A percentile compares a stretch with the other conserved stretches of the same genome.
These are phyloP conservation scores for Saccharomycopsis olivae DNA, from an alignment of 805 yeast species.

Conservation along the genomic window DNA sequence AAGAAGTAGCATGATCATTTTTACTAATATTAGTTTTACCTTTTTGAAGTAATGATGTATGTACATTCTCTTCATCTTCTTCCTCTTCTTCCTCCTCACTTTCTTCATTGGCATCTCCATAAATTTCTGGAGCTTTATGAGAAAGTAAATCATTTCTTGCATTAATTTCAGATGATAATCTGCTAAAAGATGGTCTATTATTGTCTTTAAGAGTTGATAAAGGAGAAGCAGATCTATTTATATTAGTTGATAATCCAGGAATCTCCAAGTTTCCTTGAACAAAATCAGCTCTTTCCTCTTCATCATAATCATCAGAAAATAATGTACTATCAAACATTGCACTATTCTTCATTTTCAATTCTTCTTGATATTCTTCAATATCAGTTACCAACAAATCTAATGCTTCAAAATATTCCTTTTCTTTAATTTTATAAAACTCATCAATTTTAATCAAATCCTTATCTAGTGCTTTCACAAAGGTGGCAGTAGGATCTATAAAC, in stretches of 20 bases:
- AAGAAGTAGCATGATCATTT: not conserved
- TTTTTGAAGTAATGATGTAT: not conserved
- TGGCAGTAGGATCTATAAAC: conserved; percentile 25
- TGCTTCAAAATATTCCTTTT: conserved; percentile 40
- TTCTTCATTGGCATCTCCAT: conserved; percentile 15
- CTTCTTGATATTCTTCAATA: conserved; percentile 36
- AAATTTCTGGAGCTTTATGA: conserved; percentile 15
- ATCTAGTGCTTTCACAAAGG: conserved; percentile 66
- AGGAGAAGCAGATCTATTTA: not conserved
- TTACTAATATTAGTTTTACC: not conserved
- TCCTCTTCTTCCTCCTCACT: conserved; percentile 16
- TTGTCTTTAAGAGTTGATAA: not conserved
- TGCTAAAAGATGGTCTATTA: conserved; percentile 5
- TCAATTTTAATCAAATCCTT: conserved; percentile 70
- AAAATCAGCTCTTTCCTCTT: not conserved
- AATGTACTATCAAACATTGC: conserved; percentile 3
- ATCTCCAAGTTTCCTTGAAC: not conserved
- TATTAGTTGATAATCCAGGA: too few species aligned
- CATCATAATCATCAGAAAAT: not conserved
- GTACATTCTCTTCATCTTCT: not conserved
- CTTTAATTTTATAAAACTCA: conserved; percentile 59
- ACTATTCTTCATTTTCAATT: conserved; percentile 21
- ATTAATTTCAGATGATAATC: conserved; percentile 8
- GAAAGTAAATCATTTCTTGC: conserved; percentile 13
- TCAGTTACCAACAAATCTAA: conserved; percentile 50